Conservation (phyloP, 75 land plant species). For the Selaginella tamariscina region DNA sequence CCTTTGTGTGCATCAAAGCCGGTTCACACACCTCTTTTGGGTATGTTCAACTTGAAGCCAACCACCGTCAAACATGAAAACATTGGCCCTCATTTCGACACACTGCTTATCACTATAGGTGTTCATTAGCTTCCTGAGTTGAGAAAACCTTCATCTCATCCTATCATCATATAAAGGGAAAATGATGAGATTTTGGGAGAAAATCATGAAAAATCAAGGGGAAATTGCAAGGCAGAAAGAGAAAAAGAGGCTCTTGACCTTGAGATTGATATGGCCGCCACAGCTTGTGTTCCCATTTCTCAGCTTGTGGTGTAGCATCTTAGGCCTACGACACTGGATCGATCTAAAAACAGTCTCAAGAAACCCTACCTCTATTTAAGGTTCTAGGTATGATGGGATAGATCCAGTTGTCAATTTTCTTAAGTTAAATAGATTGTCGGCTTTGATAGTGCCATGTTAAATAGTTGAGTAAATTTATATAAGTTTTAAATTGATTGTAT, state of each 20-base stretch:
- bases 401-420: too few relatives aligned
- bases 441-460: too few relatives aligned
- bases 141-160: constrained; percentile 92
- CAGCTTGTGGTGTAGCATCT: constrained; percentile 7
- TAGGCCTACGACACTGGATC: constrained; percentile 16
- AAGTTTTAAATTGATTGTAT: too few relatives aligned
- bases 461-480: too few relatives aligned
- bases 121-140: too few relatives aligned
- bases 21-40: too few relatives aligned
- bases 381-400: too few relatives aligned
- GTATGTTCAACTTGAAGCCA: constrained; percentile 81
- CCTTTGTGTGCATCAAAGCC: background rate
- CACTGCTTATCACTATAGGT: constrained; percentile 84
- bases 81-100: constrained; percentile 57
- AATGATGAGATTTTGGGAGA: background rate
- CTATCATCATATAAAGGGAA: too few relatives aligned
- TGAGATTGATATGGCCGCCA: constrained; percentile 19
- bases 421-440: too few relatives aligned
- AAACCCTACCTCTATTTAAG: too few relatives aligned
- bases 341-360: background rate
- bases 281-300: constrained; percentile 21
- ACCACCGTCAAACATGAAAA: constrained; percentile 85
- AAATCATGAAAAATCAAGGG: background rate
- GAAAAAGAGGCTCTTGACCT: constrained; percentile 22
- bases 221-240: too few relatives aligned